A percentile compares a stretch with the other conserved stretches of the same genome.
phyloP scores from a whole-genome alignment of 176 grass and related monocot species.

The Secale cereale region DNA sequence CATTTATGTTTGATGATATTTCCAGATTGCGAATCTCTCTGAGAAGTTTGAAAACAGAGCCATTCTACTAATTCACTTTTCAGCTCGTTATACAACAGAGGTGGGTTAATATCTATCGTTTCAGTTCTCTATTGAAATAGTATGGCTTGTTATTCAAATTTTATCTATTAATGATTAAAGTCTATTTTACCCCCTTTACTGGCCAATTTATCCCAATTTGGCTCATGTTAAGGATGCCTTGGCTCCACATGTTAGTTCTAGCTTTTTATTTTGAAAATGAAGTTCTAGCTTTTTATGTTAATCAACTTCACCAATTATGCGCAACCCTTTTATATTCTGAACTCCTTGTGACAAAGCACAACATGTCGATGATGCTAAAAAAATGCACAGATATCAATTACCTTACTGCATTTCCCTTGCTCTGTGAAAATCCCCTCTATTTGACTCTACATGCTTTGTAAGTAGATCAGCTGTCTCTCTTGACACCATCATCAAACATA shows the following conservation, averaged over 20 bases:
- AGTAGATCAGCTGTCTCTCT: background rate
- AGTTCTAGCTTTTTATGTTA: background rate
- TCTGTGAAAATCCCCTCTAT: background rate
- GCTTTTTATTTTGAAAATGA: too few relatives aligned
- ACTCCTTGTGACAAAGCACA: background rate
- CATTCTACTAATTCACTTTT: constrained; percentile 92
- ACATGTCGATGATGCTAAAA: background rate
- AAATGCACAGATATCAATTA: background rate
- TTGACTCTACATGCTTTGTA: background rate
- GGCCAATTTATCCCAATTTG: background rate
- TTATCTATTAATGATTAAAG: background rate
- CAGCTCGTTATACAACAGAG: constrained; percentile 67
- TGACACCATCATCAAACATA: background rate
- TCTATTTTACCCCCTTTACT: background rate
- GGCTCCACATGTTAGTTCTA: background rate
- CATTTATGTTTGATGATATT: constrained; percentile 17
- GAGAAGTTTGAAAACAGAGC: constrained; percentile 79
- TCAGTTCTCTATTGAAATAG: background rate
- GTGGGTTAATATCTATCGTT: constrained; percentile 31
- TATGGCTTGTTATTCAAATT: background rate
- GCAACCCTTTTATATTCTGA: background rate
- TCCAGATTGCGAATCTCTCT: constrained; percentile 57
- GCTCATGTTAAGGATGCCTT: background rate
- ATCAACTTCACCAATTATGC: background rate
- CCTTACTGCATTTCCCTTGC: constrained; percentile 1